Conservation (phyloP, 208 protist genomes). For the Naegleria lovaniensis region DNA sequence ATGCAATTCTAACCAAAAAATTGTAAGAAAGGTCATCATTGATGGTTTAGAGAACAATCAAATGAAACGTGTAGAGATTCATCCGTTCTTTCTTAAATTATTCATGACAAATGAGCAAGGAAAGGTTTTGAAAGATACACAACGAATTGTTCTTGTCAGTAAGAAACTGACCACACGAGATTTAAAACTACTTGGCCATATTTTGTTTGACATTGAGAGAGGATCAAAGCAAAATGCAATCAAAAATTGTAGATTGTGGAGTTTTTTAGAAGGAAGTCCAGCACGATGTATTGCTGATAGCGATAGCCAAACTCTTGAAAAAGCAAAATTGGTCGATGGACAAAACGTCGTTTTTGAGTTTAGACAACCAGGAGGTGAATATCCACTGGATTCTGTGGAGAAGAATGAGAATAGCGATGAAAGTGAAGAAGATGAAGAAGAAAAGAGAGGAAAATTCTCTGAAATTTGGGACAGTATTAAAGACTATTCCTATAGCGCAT, state of each 20-base stretch:
- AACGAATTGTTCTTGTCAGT: not conserved
- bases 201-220: not conserved
- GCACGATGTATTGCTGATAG: not conserved
- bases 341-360: not conserved
- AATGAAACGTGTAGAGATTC: not conserved
- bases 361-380: not conserved
- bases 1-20: not conserved
- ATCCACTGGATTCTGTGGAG: not conserved
- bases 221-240: not conserved
- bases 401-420: not conserved
- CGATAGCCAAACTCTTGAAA: not conserved
- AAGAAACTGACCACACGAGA: not conserved
- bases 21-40: not conserved
- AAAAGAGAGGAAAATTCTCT: not conserved
- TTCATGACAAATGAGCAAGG: not conserved
- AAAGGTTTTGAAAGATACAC: not conserved
- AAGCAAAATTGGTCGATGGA: not conserved
- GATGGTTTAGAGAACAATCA: not conserved
- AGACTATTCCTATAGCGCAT: not conserved
- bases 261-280: not conserved
- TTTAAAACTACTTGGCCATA: not conserved
- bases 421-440: not conserved
- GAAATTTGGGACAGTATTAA: not conserved
- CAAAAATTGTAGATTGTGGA: not conserved
- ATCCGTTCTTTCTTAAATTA: not conserved